Conservation (phyloP, 106 monocot species). For the Dendrobium huoshanense region DNA sequence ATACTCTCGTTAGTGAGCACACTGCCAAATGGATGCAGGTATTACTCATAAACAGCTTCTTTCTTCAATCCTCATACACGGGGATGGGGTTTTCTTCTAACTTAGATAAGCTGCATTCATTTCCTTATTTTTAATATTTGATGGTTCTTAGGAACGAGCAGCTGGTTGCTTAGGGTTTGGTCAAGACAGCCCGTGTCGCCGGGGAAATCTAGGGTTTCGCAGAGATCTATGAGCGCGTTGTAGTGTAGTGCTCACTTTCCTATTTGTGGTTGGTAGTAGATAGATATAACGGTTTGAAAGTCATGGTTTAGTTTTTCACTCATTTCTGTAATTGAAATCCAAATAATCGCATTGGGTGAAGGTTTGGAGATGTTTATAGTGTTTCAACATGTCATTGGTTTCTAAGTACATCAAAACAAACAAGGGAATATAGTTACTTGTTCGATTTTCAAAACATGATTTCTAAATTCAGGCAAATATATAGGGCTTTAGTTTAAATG, state of each 20-base stretch:
- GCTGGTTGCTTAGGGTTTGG: neutral
- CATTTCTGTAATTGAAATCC: no score
- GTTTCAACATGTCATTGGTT: neutral
- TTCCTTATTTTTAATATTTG: neutral
- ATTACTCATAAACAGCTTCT: neutral
- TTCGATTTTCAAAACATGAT: no score
- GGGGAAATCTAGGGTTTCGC: neutral
- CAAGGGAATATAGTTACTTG: no score
- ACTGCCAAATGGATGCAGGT: slow-evolving; percentile 56
- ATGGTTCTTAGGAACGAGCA: neutral
- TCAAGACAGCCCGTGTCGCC: neutral
- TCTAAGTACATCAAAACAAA: no score
- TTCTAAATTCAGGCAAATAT: no score
- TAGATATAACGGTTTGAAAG: neutral
- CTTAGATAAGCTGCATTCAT: neutral
- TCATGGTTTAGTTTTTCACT: no score
- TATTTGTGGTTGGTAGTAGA: neutral
- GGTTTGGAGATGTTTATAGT: neutral
- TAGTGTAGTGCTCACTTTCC: neutral
- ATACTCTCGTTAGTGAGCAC: slow-evolving; percentile 31
- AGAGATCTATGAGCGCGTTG: neutral
- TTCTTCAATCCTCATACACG: neutral
- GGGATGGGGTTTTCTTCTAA: neutral
- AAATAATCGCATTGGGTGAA: no score
- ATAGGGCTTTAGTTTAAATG: neutral